Conservation (phyloP, 305 asterid species). For the Lippia alba region DNA sequence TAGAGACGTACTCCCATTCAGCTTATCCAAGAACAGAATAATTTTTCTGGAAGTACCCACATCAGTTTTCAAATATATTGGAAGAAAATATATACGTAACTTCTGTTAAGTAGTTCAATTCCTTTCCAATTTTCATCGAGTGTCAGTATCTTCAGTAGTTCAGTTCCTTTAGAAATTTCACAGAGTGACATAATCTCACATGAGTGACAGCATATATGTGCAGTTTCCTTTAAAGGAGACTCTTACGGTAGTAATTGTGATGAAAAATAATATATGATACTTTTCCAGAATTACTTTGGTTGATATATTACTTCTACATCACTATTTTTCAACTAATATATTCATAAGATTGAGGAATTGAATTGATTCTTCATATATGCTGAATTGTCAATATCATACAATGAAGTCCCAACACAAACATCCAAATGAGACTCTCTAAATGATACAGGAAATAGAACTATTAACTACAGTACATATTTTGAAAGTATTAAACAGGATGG, state of each 20-base stretch:
- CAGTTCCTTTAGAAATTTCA: not conserved
- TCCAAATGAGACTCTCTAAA: not conserved
- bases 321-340: conserved; percentile 4
- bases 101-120: not conserved
- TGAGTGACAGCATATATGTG: not conserved
- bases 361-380: conserved; percentile 1
- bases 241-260: not conserved
- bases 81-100: not conserved
- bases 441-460: not conserved
- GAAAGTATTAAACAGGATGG: no score
- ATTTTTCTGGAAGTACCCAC: not conserved
- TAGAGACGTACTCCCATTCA: not conserved
- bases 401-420: conserved; percentile 8
- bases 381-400: conserved; percentile 4
- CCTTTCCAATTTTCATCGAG: no score
- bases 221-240: not conserved
- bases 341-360: not conserved
- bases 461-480: no score
- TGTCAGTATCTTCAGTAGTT: not conserved
- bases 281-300: not conserved
- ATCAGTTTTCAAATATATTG: not conserved
- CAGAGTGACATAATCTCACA: not conserved
- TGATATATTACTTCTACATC: not conserved
- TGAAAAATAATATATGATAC: not conserved
- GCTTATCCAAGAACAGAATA: not conserved